Base-by-base conservation (phyloP, 495 filamentous ascomycete genomes). In the Penicillium steckii region DNA sequence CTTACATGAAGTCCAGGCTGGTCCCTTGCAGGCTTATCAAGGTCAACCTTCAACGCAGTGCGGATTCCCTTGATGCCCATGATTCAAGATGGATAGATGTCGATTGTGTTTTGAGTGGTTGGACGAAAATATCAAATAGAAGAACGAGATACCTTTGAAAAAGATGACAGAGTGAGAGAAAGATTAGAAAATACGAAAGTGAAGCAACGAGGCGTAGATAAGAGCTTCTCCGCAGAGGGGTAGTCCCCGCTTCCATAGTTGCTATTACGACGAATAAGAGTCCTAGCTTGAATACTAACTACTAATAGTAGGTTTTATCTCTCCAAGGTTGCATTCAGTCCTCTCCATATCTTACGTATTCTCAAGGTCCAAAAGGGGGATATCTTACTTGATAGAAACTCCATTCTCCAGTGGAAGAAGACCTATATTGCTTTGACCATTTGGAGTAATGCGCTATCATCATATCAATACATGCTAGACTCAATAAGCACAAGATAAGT, bases 1-100 rank as follows among this genome's bases (percentile, higher is more conserved):
- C 85, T 65, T 79, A 90, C 89, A 70, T 96, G 92, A 12, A 95
- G 74, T 48, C 84, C 79, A 4, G 79, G 60, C 64, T 95, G 91
- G 62, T 90, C 81, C 17, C 77, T 67, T 1, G 90, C 89, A n/a
- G 88, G 86, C 66, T 81, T 91, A 46, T 89, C 78, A 18, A 94
- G 69, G 59, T 86, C 84, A 22, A 97, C 90, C 64, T 87, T 89
- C 47, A 87, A 72, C 17, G 84, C 86, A 23, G 82, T 89, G 17
- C 90, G 86, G 57, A 95, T 87, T 38, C 71, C 80, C 21, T 73
- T 79, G 59, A 72, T 60, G 41, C 80, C 81, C 83, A 85, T 85
- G 4, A 26, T 60, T 46, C 4, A 41, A 41, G 21, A 24, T 24
- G 38, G n/a, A n/a, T n/a, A n/a, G n/a, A n/a, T n/a, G n/a, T n/a